Evolutionary conservation across 345 rosid genomes (phyloP), one percentile per base, ranked within the genome.

Genomic region (Eucalyptus pauciflora): DNA sequence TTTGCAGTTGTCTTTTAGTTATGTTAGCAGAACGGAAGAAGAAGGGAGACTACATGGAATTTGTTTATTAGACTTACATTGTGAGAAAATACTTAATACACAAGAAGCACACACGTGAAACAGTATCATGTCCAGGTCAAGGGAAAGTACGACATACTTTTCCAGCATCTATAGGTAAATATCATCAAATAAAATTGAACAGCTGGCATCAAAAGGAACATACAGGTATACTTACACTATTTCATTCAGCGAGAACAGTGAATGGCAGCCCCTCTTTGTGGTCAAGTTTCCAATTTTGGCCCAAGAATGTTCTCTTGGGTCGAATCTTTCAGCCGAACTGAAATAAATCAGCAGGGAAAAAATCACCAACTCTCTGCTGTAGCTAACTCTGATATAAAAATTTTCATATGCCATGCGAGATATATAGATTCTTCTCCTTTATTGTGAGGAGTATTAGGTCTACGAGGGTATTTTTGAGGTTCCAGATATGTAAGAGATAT

Each of bases 241-340:
- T 87, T 95, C 98, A 89, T 96, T 94, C 87, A 95, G 91, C 89
- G 91, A 95, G 87, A 90, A 94, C 92, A 96, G 88, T 46, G 96
- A 94, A 89, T 95, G 97, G 90, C 96, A 95, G 79, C 92, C 94
- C 90, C 99, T 94, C 91, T 86, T 93, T 41, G 92, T 87, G 89
- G 89, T 93, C 96, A 95, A 94, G 86, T 90, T 92, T 89, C 93
- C 91, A 88, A 97, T 92, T 90, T 86, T 89, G 89, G 89, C 89
- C 99, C 99, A 95, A 3, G 95, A 92, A 90, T 93, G 94, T 92
- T 96, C 97, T 93, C 98, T 93, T 50, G 95, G 95, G 90, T 97
- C 99, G 90, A 92, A 95, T 92, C 98, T 96, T 93, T 97, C 98
- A 37, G 93, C 96, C 88, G 97, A 93, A 50, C 99, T 96, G 93